Base-by-base conservation (phyloP, 2,329 filamentous ascomycete genomes). In the Shiraia bambusicola region DNA sequence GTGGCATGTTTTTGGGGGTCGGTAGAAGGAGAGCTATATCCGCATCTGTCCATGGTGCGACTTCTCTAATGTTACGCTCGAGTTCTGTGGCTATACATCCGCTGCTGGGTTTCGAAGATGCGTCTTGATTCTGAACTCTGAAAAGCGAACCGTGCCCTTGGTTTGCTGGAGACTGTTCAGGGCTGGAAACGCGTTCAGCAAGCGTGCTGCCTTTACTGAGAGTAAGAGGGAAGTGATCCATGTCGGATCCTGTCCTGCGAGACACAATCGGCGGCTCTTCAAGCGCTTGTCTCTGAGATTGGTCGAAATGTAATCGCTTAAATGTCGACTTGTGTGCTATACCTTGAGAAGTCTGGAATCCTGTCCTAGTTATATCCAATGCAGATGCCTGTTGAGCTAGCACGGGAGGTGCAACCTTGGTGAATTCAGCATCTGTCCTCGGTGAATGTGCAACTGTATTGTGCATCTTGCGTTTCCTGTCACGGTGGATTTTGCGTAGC, bases 401-500 rank as follows among this genome's bases (percentile, higher is more conserved):
- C 8, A 61, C 52, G 8, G 43, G 33, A 22, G 47, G 49, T 28
- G 56, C 45, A 9, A 39, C 28, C 32, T 59, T 60, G 11, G 36
- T 26, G 4, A 2, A 31, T 17, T 10, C 30, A 14, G 19, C 32
- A 24, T 14, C 15, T 28, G 15, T 40, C 42, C 11, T 10, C 4
- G 13, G 22, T 45, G 15, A 26, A 12, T 8, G 22, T 4, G 12
- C 17, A 12, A 6, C 3, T 16, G 30, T 11, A 15, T 6, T 24
- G 19, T 34, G 13, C n/a, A 27, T 46, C 22, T 42, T 49, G 14
- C 33, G 49, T 7, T 40, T 53, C 0, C 37, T 22, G 3, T 60
- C 56, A 4, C 52, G 57, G 14, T 59, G 32, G 12, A 53, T 12
- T 9, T 52, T 64, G 7, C 61, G 56, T 6, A 73, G 45, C 1